Evolutionary conservation across 2,329 filamentous ascomycete species (phyloP), one percentile per base, ranked within the genome.

Genomic region (Aspergillus quadrilineatus): DNA sequence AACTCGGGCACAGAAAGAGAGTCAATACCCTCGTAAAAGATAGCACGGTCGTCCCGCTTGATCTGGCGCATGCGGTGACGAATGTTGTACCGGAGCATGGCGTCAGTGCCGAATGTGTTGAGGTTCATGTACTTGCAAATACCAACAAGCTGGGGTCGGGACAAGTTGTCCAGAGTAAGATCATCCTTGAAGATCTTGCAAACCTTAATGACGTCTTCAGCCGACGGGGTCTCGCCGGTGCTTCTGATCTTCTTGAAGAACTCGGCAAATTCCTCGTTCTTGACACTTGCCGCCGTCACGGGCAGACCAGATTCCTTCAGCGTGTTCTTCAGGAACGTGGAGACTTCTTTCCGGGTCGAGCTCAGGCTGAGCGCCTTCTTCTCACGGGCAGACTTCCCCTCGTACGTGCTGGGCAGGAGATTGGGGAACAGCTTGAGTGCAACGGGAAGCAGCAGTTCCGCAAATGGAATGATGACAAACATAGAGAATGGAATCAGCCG

Each of bases 111-210:
- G 68, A 97, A 97, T 0, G 92, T 93, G 79, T 93, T 94, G 55
- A 99, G 84, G 77, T 95, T 97, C 88, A 99, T 92, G 80, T 99
- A 99, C 60, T 90, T 89, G 82, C 94, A 97, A 84, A 97, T 99
- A 55, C 89, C 96, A 30, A 99, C 93, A 50, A 99, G 81, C 77
- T 99, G 94, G 14, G 94, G 94, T 61, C 94, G 85, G 15, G 92
- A 97, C 63, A 99, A 79, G 77, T 99, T 99, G 85, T 99, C 94
- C 32, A 99, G 82, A 0, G 94, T 99, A 67, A 99, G 73, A 74
- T 99, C 94, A 72, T 99, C 94, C 75, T 94, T 95, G 85, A 99
- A 99, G 63, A 96, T 89, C 82, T 97, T 95, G 86, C 94, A 97
- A 61, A 99, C 93, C 77, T 94, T 96, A 81, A 99, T 96, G 61